A percentile compares a stretch with the other conserved stretches of the same genome.
These are phyloP conservation scores for Curvularia eragrostidis DNA, from an alignment of 2,329 filamentous ascomycete species.

Conservation along the genomic window DNA sequence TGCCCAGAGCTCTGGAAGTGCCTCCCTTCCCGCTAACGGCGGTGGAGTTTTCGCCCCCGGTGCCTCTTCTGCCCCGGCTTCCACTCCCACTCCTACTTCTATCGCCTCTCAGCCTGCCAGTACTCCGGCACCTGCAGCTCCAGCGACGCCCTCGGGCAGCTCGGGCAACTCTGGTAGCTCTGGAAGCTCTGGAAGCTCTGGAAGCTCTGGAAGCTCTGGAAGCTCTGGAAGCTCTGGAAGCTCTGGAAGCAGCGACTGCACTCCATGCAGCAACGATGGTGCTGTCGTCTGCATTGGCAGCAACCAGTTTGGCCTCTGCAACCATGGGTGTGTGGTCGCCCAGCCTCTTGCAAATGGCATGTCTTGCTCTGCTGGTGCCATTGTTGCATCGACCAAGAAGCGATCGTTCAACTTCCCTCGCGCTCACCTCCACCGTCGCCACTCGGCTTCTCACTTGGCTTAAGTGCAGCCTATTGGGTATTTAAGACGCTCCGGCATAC, in stretches of 20 bases:
- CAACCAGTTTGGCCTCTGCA: conserved; percentile 54
- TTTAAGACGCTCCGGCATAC: conserved; percentile 12
- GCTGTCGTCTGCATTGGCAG: conserved; percentile 54
- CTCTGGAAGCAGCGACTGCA: conserved; percentile 27
- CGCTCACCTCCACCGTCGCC: conserved; percentile 40
- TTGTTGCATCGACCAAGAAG: conserved; percentile 22
- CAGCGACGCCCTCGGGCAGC: conserved; percentile 16
- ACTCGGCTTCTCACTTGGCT: conserved; percentile 31
- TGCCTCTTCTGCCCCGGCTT: conserved; percentile 37
- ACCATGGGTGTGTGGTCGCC: conserved; percentile 51
- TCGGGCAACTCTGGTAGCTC: neutral
- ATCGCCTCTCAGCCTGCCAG: conserved; percentile 5
- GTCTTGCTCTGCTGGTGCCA: conserved; percentile 47
- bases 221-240: neutral
- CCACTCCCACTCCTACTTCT: conserved; percentile 14
- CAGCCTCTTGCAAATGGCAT: conserved; percentile 53
- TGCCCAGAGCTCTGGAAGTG: conserved; percentile 9
- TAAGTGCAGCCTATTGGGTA: conserved; percentile 20
- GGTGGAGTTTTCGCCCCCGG: conserved; percentile 39
- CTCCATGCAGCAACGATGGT: conserved; percentile 51
- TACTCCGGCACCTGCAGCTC: conserved; percentile 13
- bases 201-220: too few relatives aligned
- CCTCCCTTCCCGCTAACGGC: conserved; percentile 19
- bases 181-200: neutral
- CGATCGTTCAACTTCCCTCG: conserved; percentile 32